Evolutionary conservation across 2,329 filamentous ascomycete genomes (phyloP).

Genomic region (Leptodontidium sp.): DNA sequence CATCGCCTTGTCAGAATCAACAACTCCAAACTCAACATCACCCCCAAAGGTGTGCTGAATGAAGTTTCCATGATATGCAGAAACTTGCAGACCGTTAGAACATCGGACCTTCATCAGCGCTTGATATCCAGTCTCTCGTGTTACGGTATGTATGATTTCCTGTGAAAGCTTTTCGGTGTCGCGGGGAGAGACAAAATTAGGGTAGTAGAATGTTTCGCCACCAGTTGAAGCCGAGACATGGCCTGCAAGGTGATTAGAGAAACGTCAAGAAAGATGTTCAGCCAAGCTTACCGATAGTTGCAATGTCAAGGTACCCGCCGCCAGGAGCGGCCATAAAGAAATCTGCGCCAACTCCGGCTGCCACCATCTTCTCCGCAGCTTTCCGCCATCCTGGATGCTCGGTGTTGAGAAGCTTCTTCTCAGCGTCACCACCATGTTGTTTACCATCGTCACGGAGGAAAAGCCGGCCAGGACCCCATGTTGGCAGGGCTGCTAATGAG

Average conservation of each 20-base stretch:
- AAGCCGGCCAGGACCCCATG: conserved; percentile 87
- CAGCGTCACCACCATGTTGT: conserved; percentile 83
- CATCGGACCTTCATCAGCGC: conserved; percentile 98
- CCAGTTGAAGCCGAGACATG: conserved; percentile 89
- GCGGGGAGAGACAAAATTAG: conserved; percentile 89
- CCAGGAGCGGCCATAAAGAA: conserved; percentile 94
- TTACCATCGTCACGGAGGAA: conserved; percentile 90
- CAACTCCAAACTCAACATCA: conserved; percentile 90
- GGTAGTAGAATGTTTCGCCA: conserved; percentile 95
- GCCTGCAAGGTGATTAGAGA: conserved; percentile 56
- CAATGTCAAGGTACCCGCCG: conserved; percentile 91
- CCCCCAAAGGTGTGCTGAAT: conserved; percentile 94
- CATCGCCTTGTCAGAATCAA: conserved; percentile 94
- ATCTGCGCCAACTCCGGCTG: conserved; percentile 86
- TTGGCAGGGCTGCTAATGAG: conserved; percentile 86
- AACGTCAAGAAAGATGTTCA: conserved; percentile 13
- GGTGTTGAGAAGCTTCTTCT: conserved; percentile 90
- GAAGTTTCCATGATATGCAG: conserved; percentile 96
- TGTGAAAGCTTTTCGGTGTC: conserved; percentile 84
- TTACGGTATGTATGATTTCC: conserved; percentile 87
- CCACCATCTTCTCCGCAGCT: conserved; percentile 85
- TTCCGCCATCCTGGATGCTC: conserved; percentile 92
- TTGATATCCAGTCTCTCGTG: conserved; percentile 91
- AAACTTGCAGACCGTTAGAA: conserved; percentile 93
- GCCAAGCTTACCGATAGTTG: conserved; percentile 76